phyloP scores from a whole-genome alignment of 345 rosid genomes.

The Arabidopsis arenosa region DNA sequence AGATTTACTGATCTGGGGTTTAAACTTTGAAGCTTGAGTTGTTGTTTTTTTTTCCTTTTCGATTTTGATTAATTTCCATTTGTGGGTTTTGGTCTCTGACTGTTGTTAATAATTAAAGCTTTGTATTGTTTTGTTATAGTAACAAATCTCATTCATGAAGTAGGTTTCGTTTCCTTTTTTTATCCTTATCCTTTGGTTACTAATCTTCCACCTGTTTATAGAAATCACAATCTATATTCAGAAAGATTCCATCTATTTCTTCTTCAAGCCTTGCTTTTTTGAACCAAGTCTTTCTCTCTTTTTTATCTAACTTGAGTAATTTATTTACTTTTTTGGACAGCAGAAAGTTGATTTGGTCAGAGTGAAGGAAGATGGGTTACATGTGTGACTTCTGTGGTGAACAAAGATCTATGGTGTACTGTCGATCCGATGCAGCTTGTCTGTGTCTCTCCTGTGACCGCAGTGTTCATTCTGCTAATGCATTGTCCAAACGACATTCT shows the following conservation, averaged over 20 bases:
- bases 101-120: background rate
- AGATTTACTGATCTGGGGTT: slow-evolving; percentile 34
- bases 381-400: slow-evolving; percentile 93
- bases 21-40: slow-evolving; percentile 27
- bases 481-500: slow-evolving; percentile 88
- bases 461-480: slow-evolving; percentile 93
- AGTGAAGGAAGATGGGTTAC: slow-evolving; percentile 69
- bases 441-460: slow-evolving; percentile 95
- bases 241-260: slow-evolving; percentile 13
- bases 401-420: slow-evolving; percentile 90
- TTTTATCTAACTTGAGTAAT: slow-evolving; percentile 10
- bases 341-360: slow-evolving; percentile 25
- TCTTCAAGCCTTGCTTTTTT: slow-evolving; percentile 12
- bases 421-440: slow-evolving; percentile 94
- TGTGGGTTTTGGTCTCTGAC: slow-evolving; percentile 13
- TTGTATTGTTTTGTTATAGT: slow-evolving; percentile 28
- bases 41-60: background rate
- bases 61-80: slow-evolving; percentile 2
- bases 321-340: background rate
- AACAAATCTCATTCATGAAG: slow-evolving; percentile 21
- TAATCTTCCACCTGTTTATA: slow-evolving; percentile 10
- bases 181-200: slow-evolving; percentile 10
- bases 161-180: slow-evolving; percentile 26
- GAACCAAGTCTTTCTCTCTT: slow-evolving; percentile 16
- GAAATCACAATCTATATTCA: slow-evolving; percentile 13